Percentiles rank a stretch among this genome's conserved stretches.
Evolutionary conservation across 176 grass and related monocot genomes (phyloP).

Genomic region (Lolium multiflorum): DNA sequence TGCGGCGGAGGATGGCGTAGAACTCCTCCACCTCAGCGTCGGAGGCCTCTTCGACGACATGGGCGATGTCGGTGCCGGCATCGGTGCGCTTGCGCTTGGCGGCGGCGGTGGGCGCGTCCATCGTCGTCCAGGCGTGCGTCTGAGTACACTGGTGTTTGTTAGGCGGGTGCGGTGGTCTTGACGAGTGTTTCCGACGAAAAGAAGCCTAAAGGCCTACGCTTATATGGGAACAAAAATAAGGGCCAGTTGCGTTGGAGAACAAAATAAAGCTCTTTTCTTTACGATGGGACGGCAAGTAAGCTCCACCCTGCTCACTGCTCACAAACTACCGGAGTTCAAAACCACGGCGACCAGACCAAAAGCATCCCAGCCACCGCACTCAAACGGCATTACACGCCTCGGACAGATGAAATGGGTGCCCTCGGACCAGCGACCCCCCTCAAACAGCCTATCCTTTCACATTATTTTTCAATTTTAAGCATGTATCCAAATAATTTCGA

Average conservation of each 20-base stretch:
- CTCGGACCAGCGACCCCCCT: no score
- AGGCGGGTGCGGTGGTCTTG: background rate
- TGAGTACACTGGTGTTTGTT: no score
- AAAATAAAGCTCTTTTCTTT: background rate
- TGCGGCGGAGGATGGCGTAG: slow-evolving; percentile 84
- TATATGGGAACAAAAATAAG: background rate
- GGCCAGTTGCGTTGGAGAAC: background rate
- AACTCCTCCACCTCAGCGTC: slow-evolving; percentile 87
- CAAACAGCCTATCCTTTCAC: no score
- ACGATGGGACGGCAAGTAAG: background rate
- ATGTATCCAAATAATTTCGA: no score
- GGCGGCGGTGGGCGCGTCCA: slow-evolving; percentile 22
- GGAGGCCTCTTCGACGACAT: slow-evolving; percentile 42
- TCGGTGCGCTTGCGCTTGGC: slow-evolving; percentile 46
- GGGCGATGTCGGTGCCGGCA: background rate
- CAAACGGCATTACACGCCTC: no score
- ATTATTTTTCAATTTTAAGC: no score
- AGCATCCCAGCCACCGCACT: no score
- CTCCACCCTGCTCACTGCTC: background rate
- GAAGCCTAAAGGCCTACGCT: background rate
- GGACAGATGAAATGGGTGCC: no score
- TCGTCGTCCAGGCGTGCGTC: background rate
- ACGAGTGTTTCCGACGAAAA: slow-evolving; percentile 2
- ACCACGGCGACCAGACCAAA: background rate
- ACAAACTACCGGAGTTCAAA: background rate